Base-by-base conservation (phyloP, 1,284 basidiomycete genomes). In the Malassezia vespertilionis region DNA sequence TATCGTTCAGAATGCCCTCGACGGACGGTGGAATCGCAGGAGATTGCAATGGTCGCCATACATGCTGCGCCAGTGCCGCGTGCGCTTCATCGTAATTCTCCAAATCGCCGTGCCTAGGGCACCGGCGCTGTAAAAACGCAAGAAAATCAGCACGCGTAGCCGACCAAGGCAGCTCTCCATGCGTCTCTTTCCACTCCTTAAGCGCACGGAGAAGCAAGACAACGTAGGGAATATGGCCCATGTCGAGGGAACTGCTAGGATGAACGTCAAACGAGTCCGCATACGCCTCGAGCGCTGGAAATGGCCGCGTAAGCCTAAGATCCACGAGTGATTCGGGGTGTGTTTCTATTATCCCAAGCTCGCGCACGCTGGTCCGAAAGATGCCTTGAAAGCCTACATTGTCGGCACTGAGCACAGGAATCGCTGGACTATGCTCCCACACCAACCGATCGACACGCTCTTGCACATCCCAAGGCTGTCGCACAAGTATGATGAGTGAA, bases 251-350 rank as follows among this genome's bases (percentile, higher is more conserved):
- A 40, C 67, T 63, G 20, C 23, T 24, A 9, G 63, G 51, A 17
- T 53, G 43, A 14, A 65, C 53, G 32, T 60, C 48, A 24, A 58
- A 61, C 7, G 40, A 32, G 14, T 42, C 31, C 3, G 60, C 61
- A 18, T 56, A 59, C 10, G 43, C 50, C n/a, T 52, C 23, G 5
- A 69, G 60, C 43, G 57, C 78, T 0, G 85, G 82, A 76, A 95
- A 96, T 0, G 91, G 84, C 44, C 81, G 79, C 72, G 89, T 85
- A 52, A 97, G 81, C 28, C 89, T 80, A 1, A 97, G 76, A 7
- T 65, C 63, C 17, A 62, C 56, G 6, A 63, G 51, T 30, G 77
- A 81, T 57, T 93, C 87, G 0, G 87, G 83, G 72, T 97, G 93
- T 14, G 84, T 86, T 65, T 96, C 89, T 61, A 93, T 81, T 62